Evolutionary conservation across 2,329 filamentous ascomycete genomes (phyloP), one percentile per base, ranked within the genome.

Genomic region (Monilinia laxa): DNA sequence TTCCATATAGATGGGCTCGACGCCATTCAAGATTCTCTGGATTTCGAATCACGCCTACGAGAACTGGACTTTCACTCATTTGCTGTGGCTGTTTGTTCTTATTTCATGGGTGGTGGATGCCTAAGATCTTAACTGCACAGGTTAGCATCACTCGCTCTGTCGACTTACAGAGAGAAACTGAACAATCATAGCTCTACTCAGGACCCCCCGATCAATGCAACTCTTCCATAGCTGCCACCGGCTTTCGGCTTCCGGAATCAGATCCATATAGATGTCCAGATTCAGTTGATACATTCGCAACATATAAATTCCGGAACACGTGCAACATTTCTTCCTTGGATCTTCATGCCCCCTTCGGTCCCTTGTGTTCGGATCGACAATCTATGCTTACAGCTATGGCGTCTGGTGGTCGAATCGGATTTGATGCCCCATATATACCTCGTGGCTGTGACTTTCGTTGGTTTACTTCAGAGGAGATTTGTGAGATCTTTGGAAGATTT

Each of bases 361-460:
- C 80, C 4, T 67, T 80, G 4, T 82, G 81, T 63, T 62, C 59
- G 1, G 73, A 77, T 64, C 75, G 78, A 45, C 65, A 67, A 20
- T 76, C 76, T 5, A 76, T 82, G 73, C 71, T 82, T 1, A 73
- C 70, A 31, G 73, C 72, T 0, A 75, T 75, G 73, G 69, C 70
- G 1, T 77, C 76, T 5, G 80, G 81, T 12, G 81, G 81, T 10
- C 77, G 81, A 1, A 78, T 81, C 64, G 81, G 81, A 1, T 74
- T 76, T 52, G 79, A 83, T 70, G 77, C 80, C 28, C 80, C 80
- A 0, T 83, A 80, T 68, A 76, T 80, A 70, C 79, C 81, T 56
- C 75, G 79, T 51, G 78, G 73, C 23, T 83, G 81, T 62, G 80
- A 81, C 66, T 81, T 82, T 79, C 75, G 76, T 16, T 83, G 80